These are phyloP conservation scores for Xenosphaeropsis pyriputrescens DNA, from an alignment of 2,329 filamentous ascomycete species.

Conservation along the genomic window DNA sequence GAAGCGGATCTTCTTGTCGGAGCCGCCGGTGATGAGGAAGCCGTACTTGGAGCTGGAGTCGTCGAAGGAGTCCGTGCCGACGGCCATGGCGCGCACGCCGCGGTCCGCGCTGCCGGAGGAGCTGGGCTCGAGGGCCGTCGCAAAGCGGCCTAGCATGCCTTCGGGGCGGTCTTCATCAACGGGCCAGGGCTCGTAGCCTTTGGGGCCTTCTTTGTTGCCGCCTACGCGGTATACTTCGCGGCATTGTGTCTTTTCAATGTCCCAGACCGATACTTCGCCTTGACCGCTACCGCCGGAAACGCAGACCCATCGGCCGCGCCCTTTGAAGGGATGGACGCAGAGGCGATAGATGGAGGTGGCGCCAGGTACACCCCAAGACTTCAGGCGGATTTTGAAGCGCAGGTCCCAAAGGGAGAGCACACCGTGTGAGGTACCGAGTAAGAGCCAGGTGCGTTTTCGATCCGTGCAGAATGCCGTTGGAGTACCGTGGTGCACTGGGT, in stretches of 20 bases:
- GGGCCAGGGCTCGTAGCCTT: slow-evolving; percentile 69
- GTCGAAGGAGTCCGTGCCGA: slow-evolving; percentile 56
- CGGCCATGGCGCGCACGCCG: slow-evolving; percentile 61
- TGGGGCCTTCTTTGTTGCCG: slow-evolving; percentile 41
- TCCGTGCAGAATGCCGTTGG: slow-evolving; percentile 88
- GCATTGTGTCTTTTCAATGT: slow-evolving; percentile 79
- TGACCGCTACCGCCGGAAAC: slow-evolving; percentile 77
- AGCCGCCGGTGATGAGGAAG: slow-evolving; percentile 76
- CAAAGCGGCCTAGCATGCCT: slow-evolving; percentile 75
- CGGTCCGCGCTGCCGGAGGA: slow-evolving; percentile 39
- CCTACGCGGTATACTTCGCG: slow-evolving; percentile 71
- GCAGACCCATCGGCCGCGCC: slow-evolving; percentile 72
- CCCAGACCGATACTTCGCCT: slow-evolving; percentile 90
- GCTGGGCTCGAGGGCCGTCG: slow-evolving; percentile 53
- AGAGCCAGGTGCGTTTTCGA: slow-evolving; percentile 74
- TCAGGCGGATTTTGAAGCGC: slow-evolving; percentile 78
- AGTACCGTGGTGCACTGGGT: slow-evolving; percentile 81
- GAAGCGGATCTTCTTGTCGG: slow-evolving; percentile 82
- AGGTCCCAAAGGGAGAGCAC: slow-evolving; percentile 92
- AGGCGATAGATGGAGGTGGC: slow-evolving; percentile 70
- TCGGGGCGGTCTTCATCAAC: slow-evolving; percentile 83
- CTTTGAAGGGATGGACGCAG: slow-evolving; percentile 62
- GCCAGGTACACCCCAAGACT: slow-evolving; percentile 76
- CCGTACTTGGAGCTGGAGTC: slow-evolving; percentile 64
- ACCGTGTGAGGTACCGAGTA: slow-evolving; percentile 84